Base-by-base conservation (phyloP, 129 eudicot species). In the Dittrichia graveolens region DNA sequence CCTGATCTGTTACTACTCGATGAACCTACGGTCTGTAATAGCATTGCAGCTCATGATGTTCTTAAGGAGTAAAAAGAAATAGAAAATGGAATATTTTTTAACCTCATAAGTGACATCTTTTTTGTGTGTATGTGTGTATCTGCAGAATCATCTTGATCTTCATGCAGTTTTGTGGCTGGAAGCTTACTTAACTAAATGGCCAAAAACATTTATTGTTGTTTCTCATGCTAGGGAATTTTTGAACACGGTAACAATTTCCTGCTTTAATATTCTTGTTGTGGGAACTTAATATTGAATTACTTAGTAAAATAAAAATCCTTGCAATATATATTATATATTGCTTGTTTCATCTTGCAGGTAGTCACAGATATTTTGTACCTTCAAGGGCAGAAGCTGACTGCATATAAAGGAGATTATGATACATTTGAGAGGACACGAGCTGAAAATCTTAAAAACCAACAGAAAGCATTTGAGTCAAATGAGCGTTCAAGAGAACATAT, bases 81-180 rank as follows among this genome's bases (percentile, higher is more conserved):
- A 24, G 31, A 42, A 55, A 69, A 16, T 58, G 38, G 44, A 47
- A 75, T 31, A 0, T 55, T 5, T 35, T 74, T 50, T 39, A 53
- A 69, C 52, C 52, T 69, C 18, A 49, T 54, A 24, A 24, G 39
- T 42, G 42, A 56, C 37, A 5, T 19, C 6, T n/a, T 10, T 46
- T 35, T 24, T 24, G 31, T 24, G 31, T 24, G 31, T 24, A 8
- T 18, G 47, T 31, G 70, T 59, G 31, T 64, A 8, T 61, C 48
- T 80, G 76, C 91, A 94, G 98, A 94, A 94, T 80, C 98, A 94
- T 84, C 97, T 94, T 74, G 98, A 94, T 83, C 92, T 94, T 50
- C 98, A 94, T 78, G 98, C 98, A 54, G 99, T 94, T 41, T 74
- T 94, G 63, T 94, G 99, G 99, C 80, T 94, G 80, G 99, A 94